These are phyloP conservation scores for Globisporangium echinulatum DNA, from an alignment of 352 stramenopile genomes.

Conservation along the genomic window DNA sequence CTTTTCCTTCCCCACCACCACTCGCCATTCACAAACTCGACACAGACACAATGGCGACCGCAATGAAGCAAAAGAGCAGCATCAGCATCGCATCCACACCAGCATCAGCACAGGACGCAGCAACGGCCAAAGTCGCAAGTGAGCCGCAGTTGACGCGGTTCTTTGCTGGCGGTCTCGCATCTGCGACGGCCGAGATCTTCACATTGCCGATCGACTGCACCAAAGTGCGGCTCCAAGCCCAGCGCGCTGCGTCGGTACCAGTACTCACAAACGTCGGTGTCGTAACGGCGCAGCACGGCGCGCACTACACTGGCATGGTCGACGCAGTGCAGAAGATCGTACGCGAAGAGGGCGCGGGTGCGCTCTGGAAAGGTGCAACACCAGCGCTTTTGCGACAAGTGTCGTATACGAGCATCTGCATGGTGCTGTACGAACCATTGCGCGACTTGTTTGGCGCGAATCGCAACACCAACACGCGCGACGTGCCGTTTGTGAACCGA, in stretches of 20 bases:
- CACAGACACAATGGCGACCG: slow-evolving; percentile 20
- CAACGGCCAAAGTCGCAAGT: slow-evolving; percentile 22
- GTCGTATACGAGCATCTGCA: slow-evolving; percentile 83
- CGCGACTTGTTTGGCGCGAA: slow-evolving; percentile 68
- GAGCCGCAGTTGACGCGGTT: slow-evolving; percentile 69
- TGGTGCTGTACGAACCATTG: slow-evolving; percentile 82
- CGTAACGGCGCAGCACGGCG: slow-evolving; percentile 10
- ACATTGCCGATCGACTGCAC: slow-evolving; percentile 85
- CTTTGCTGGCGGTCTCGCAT: slow-evolving; percentile 55
- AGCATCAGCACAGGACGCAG: slow-evolving; percentile 20
- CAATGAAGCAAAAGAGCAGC: slow-evolving; percentile 6
- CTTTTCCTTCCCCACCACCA: background rate
- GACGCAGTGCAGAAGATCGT: slow-evolving; percentile 63
- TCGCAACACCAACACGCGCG: slow-evolving; percentile 15
- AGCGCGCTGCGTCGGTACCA: slow-evolving; percentile 30
- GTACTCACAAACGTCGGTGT: slow-evolving; percentile 21
- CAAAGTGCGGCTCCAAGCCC: slow-evolving; percentile 79
- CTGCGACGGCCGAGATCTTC: slow-evolving; percentile 65
- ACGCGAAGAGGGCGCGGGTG: slow-evolving; percentile 48
- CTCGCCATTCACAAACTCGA: slow-evolving; percentile 3
- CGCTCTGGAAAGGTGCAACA: slow-evolving; percentile 73
- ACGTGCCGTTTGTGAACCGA: slow-evolving; percentile 74
- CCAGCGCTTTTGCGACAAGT: slow-evolving; percentile 81
- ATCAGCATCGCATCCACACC: background rate
- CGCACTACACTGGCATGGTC: slow-evolving; percentile 73